A percentile compares a stretch with the other conserved stretches of the same genome.
These are phyloP conservation scores for Talaromyces sp. DNA, from an alignment of 2,329 filamentous ascomycete genomes.

Conservation along the genomic window DNA sequence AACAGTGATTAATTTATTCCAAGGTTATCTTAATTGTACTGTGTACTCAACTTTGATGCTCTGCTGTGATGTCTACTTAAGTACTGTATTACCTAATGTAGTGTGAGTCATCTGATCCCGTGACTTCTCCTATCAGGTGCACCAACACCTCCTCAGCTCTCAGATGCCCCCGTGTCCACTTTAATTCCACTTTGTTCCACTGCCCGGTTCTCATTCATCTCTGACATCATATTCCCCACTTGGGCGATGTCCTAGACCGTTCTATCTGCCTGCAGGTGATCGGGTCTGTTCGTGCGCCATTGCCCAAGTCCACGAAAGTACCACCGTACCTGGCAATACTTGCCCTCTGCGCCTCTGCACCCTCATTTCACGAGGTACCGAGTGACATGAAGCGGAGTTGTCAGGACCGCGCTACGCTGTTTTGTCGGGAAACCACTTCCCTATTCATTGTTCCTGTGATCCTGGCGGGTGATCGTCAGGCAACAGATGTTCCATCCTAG, in stretches of 20 bases:
- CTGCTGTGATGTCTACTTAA: too few species aligned
- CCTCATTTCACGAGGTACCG: neutral
- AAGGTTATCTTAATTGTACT: too few species aligned
- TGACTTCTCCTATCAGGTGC: slow-evolving; percentile 20
- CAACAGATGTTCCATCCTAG: slow-evolving; percentile 14
- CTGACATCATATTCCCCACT: slow-evolving; percentile 32
- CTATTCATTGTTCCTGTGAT: slow-evolving; percentile 10
- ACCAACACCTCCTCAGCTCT: neutral
- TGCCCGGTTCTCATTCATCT: slow-evolving; percentile 11
- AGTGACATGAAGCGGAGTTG: slow-evolving; percentile 1
- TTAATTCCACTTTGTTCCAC: neutral
- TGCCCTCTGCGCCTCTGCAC: neutral
- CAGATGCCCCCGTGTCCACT: neutral
- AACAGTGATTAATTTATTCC: too few species aligned
- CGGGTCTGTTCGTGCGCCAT: slow-evolving; percentile 10
- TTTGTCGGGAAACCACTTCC: slow-evolving; percentile 18
- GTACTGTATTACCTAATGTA: too few species aligned
- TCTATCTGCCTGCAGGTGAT: slow-evolving; percentile 31
- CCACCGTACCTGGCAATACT: slow-evolving; percentile 8
- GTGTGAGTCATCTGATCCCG: slow-evolving; percentile 10
- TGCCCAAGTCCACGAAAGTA: neutral
- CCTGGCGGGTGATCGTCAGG: slow-evolving; percentile 28
- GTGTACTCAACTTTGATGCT: neutral
- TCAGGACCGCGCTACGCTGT: neutral
- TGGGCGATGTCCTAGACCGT: slow-evolving; percentile 31